A percentile compares a stretch with the other conserved stretches of the same genome.
These are phyloP conservation scores for Starmerella powellii DNA, from an alignment of 805 yeast species.

Conservation along the genomic window DNA sequence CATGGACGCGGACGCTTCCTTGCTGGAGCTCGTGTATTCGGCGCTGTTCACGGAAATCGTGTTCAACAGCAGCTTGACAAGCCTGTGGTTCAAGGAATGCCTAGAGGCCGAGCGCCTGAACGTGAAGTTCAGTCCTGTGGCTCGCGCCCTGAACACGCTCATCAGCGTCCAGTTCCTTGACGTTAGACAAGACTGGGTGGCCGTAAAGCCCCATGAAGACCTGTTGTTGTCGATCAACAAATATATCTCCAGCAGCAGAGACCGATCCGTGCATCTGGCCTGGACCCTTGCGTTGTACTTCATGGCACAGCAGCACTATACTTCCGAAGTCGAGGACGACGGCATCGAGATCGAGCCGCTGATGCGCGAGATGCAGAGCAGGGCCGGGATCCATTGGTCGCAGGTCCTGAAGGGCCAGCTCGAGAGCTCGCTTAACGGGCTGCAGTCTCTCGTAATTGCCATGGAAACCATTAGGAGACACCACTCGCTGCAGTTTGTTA, in stretches of 20 bases:
- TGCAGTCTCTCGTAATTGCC: constrained; percentile 10
- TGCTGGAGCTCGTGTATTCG: constrained; percentile 20
- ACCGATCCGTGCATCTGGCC: constrained; percentile 18
- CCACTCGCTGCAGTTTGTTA: constrained; percentile 5
- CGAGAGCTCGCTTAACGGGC: constrained; percentile 6
- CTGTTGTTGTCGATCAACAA: constrained; percentile 20
- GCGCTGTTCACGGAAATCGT: constrained; percentile 21
- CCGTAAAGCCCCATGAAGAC: constrained; percentile 11
- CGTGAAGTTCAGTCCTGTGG: not conserved
- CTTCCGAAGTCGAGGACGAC: constrained; percentile 10
- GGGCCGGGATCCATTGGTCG: constrained; percentile 19
- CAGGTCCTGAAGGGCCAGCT: constrained; percentile 13
- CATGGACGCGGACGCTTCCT: constrained; percentile 4
- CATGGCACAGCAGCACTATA: constrained; percentile 19
- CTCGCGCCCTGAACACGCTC: constrained; percentile 16
- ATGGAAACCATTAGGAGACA: constrained; percentile 7
- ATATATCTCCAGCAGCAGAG: constrained; percentile 3
- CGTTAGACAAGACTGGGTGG: constrained; percentile 23
- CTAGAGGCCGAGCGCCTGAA: constrained; percentile 3
- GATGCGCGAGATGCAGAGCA: constrained; percentile 14
- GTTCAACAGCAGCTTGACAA: constrained; percentile 17
- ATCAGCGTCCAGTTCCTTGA: constrained; percentile 24
- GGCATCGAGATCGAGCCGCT: constrained; percentile 12
- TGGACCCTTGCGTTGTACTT: constrained; percentile 26
- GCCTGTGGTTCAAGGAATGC: constrained; percentile 15